Conservation (phyloP, 169 alveolate species). For the Cryptosporidium sp. region DNA sequence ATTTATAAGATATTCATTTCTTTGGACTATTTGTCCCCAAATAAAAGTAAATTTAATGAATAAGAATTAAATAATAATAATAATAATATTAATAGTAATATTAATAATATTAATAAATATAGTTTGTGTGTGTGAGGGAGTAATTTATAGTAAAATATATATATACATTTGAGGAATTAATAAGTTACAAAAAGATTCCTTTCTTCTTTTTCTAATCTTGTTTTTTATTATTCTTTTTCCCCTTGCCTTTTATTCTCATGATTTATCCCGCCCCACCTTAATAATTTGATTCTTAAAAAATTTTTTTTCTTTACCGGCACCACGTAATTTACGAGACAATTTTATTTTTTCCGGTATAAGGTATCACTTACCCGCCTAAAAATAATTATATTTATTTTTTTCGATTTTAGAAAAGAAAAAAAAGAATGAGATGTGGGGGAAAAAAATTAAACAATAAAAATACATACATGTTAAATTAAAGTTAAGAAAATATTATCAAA, state of each 20-base stretch:
- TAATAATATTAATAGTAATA: too few relatives aligned
- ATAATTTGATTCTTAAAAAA: not conserved
- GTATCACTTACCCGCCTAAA: not conserved
- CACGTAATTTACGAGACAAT: constrained; percentile 11
- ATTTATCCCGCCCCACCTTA: not conserved
- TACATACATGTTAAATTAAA: not conserved
- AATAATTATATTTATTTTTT: not conserved
- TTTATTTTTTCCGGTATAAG: not conserved
- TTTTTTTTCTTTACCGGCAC: constrained; percentile 1
- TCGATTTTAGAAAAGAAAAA: not conserved
- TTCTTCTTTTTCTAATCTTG: too few relatives aligned
- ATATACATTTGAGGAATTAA: too few relatives aligned
- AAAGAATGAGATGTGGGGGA: not conserved
- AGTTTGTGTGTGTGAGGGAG: too few relatives aligned
- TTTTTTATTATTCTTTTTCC: too few relatives aligned
- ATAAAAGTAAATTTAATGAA: too few relatives aligned
- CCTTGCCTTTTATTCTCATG: too few relatives aligned
- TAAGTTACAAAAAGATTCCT: too few relatives aligned
- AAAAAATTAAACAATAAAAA: not conserved
- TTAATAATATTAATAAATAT: too few relatives aligned
- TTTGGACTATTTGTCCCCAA: not conserved
- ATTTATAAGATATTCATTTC: not conserved
- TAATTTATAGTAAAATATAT: too few relatives aligned
- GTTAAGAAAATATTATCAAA: not conserved
- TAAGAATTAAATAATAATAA: too few relatives aligned